Conservation (phyloP, 192 early-diverging fungal genomes). For the Gonapodya prolifera region DNA sequence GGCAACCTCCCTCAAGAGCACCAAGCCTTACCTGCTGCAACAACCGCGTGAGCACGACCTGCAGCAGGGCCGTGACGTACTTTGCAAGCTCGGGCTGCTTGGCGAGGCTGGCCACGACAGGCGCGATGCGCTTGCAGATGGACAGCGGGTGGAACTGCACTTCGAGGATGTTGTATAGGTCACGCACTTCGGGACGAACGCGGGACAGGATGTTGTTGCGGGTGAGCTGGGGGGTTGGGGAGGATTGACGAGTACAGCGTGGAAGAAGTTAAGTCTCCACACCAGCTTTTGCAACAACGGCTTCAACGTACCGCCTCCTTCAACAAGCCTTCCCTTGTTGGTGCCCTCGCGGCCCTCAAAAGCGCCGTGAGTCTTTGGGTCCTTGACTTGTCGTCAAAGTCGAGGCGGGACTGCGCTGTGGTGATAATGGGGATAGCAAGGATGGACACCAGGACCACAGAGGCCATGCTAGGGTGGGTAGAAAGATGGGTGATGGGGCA, state of each 20-base stretch:
- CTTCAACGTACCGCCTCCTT: slow-evolving; percentile 53
- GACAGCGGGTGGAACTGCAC: slow-evolving; percentile 98
- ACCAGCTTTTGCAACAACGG: not conserved
- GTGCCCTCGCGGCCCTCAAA: slow-evolving; percentile 68
- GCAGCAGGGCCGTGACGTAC: slow-evolving; percentile 88
- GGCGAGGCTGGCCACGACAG: slow-evolving; percentile 53
- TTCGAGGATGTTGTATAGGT: slow-evolving; percentile 91
- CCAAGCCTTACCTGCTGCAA: slow-evolving; percentile 58
- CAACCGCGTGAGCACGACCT: slow-evolving; percentile 92
- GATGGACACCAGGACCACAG: slow-evolving; percentile 83
- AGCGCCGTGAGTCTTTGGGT: slow-evolving; percentile 71
- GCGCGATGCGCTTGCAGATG: slow-evolving; percentile 93
- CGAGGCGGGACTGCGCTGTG: slow-evolving; percentile 58
- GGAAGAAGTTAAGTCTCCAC: not conserved
- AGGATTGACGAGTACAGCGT: not conserved
- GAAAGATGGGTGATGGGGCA: not conserved
- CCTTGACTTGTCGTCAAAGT: slow-evolving; percentile 60
- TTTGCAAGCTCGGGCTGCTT: slow-evolving; percentile 64
- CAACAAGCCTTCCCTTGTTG: slow-evolving; percentile 79
- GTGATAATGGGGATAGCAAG: slow-evolving; percentile 94
- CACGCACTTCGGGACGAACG: slow-evolving; percentile 77
- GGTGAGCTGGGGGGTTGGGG: slow-evolving; percentile 29
- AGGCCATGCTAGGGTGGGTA: slow-evolving; percentile 52
- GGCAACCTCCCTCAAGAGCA: too few species aligned
- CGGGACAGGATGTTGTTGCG: slow-evolving; percentile 65